Base-by-base conservation (phyloP, 345 rosid species). In the Aethionema arabicum region DNA sequence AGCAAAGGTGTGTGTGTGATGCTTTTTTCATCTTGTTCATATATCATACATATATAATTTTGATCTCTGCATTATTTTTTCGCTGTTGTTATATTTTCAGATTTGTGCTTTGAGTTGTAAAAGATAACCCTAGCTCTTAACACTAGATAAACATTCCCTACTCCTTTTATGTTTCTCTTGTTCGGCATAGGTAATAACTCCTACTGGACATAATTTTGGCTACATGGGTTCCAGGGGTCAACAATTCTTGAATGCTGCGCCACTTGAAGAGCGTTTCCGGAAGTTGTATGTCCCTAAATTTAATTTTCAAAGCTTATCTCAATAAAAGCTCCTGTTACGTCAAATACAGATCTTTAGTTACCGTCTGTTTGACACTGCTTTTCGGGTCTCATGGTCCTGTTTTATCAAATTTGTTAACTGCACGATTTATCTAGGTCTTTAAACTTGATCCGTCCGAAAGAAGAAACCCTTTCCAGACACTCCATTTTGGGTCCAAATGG, bases 401-500 rank as follows among this genome's bases (percentile, higher is more conserved):
- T 67, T 72, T 6, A 57, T 36, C 8, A 11, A 31, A 41, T 37
- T 57, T 8, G 2, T 52, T 58, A 16, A 37, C 16, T 59, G 56
- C 49, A 51, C 7, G 32, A 52, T 56, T 53, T 59, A 27, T 77
- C 65, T 77, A 90, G 99, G 75, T 82, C 90, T 56, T 72, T 93
- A 66, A 85, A 72, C 59, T 72, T 69, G 3, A 71, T 72, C 33
- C 79, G 69, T 38, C 97, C 97, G 32, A 90, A 69, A 56, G 88
- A 86, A 39, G 97, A 93, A 76, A 82, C 90, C 51, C 96, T 93
- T 36, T 85, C 95, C 27, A 85, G 77, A 75, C 97, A 93, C 76
- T 90, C 99, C 56, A 78, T 93, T 68, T 72, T 93, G 60, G 99
- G 99, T 63, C 91, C 96, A 47, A 78, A 63, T 74, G 97, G 97